Percentiles rank a stretch among this genome's conserved stretches.
phyloP scores from a whole-genome alignment of 108 stramenopile genomes.

The Conticribra guillardii region DNA sequence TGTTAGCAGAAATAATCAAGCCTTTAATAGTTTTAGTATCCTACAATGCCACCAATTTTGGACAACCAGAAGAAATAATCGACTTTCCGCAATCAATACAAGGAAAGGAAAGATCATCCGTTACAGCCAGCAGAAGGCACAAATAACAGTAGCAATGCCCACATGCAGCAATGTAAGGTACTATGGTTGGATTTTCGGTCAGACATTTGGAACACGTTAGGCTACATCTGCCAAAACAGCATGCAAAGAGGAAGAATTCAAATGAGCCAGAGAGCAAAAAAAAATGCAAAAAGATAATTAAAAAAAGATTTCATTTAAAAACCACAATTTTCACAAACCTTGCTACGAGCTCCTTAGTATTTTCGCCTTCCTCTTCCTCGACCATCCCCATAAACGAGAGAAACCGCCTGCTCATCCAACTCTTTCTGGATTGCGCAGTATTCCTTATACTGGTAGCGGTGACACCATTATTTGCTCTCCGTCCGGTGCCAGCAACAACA shows the following conservation, averaged over 20 bases:
- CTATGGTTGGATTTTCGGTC: conserved; percentile 42
- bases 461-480: no score
- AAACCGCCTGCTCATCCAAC: conserved; percentile 36
- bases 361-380: conserved; percentile 28
- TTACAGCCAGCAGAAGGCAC: conserved; percentile 46
- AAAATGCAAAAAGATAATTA: no score
- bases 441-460: not conserved
- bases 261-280: no score
- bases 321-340: no score
- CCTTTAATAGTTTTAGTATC: no score
- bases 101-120: conserved; percentile 43
- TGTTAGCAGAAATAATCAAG: no score
- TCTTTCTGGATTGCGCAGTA: not conserved
- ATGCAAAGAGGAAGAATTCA: not conserved
- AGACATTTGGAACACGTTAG: conserved; percentile 41
- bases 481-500: no score
- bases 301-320: no score
- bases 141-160: conserved; percentile 52
- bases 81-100: conserved; percentile 37
- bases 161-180: conserved; percentile 47
- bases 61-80: conserved; percentile 17
- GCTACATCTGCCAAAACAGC: not conserved
- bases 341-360: not conserved
- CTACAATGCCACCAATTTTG: no score
- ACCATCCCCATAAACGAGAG: conserved; percentile 48